Evolutionary conservation across 2,329 filamentous ascomycete species (phyloP), one percentile per base, ranked within the genome.

Genomic region (Fusarium sp.): DNA sequence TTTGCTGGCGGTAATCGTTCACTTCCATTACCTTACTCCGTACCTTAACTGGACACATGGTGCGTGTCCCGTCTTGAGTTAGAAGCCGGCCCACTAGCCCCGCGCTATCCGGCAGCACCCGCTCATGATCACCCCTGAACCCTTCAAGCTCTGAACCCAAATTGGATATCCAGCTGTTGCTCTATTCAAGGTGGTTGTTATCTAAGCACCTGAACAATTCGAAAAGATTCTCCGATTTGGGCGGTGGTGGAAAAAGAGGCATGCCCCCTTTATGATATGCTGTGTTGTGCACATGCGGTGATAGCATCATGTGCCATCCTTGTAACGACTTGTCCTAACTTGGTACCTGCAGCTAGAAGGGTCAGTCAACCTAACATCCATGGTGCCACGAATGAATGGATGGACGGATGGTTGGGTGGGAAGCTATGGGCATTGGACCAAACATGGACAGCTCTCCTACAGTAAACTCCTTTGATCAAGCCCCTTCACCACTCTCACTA

Each of bases 31-130:
- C 24, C 24, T 45, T 45, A 12, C 42, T 35, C 32, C 24, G 26
- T 45, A 39, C 38, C 38, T 22, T 51, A 48, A 64, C 44, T 54
- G 48, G 66, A 50, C 55, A 63, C 48, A 55, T 62, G 22, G 55
- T 48, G 26, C 26, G 26, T 35, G 44, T 64, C 59, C 55, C 67
- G 28, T 41, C 50, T 69, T 58, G 58, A 57, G 71, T 75, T 66
- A 61, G 71, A 38, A 47, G 59, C 57, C 24, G 41, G 67, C 41
- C 69, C 68, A 68, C 69, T 75, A 75, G 73, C 69, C 73, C 72
- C 73, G 73, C 73, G 72, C 73, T 63, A 70, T 75, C 73, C 73
- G 73, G 73, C 73, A 75, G 73, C 72, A 75, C 72, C 73, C 73
- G 72, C 66, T 63, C 69, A 70, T 57, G 65, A 63, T 50, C 59